Percentiles rank a stretch among this genome's conserved stretches.
phyloP scores from a whole-genome alignment of 2,329 filamentous ascomycete species.

The Hypoxylon sp. region DNA sequence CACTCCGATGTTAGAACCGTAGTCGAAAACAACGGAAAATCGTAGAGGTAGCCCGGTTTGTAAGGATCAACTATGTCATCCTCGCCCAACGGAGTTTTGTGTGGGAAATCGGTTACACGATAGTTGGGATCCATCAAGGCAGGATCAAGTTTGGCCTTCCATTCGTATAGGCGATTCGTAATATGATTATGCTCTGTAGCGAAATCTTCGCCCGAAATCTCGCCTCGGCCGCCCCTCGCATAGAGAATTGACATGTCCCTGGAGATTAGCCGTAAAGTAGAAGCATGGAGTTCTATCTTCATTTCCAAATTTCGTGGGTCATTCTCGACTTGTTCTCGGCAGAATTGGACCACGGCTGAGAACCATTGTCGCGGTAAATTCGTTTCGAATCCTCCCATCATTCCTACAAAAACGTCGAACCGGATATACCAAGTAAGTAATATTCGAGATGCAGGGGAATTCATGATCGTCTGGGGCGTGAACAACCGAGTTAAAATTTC shows the following conservation, averaged over 20 bases:
- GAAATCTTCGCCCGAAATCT: constrained; percentile 77
- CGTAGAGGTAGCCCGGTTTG: constrained; percentile 76
- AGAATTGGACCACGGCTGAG: constrained; percentile 73
- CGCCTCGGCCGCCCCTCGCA: constrained; percentile 74
- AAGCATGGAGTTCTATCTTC: constrained; percentile 76
- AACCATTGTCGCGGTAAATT: constrained; percentile 86
- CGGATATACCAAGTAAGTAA: constrained; percentile 91
- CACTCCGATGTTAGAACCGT: constrained; percentile 84
- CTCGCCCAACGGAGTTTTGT: constrained; percentile 65
- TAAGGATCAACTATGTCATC: constrained; percentile 83
- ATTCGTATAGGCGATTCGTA: constrained; percentile 61
- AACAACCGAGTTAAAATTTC: constrained; percentile 84
- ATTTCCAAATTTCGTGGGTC: constrained; percentile 75
- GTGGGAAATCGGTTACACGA: constrained; percentile 74
- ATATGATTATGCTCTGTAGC: constrained; percentile 71
- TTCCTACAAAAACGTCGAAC: constrained; percentile 86
- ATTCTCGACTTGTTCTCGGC: constrained; percentile 68
- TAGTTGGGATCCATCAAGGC: constrained; percentile 72
- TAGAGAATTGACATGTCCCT: constrained; percentile 86
- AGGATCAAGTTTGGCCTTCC: constrained; percentile 72
- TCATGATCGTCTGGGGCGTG: constrained; percentile 80
- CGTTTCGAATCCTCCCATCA: constrained; percentile 84
- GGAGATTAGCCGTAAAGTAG: constrained; percentile 78
- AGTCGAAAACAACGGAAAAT: constrained; percentile 78
- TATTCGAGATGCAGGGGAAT: constrained; percentile 78